Percentiles rank a stretch among this genome's conserved stretches.
Conservation (phyloP, 495 filamentous ascomycete genomes). For the Neurospora terricola region DNA sequence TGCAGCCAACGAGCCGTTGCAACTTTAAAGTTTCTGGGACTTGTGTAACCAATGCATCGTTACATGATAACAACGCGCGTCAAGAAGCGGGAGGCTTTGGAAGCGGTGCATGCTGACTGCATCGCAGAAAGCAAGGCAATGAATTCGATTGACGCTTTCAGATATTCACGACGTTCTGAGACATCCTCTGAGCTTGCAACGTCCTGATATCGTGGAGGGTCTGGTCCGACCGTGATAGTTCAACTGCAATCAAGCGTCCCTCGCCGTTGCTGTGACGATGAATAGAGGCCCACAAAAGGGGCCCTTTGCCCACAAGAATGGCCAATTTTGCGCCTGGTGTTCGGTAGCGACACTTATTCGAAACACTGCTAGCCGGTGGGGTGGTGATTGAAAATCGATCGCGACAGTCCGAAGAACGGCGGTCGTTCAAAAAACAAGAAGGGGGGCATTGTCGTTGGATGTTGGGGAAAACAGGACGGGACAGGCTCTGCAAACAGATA, state of each 20-base stretch:
- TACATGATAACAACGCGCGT: not conserved
- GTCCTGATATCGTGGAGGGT: too few relatives aligned
- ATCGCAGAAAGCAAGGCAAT: not conserved
- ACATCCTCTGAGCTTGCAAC: not conserved
- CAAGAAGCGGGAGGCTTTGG: not conserved
- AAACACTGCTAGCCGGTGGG: not conserved
- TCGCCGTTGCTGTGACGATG: not conserved
- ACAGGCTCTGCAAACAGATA: not conserved
- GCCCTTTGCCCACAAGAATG: not conserved
- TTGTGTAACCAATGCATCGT: not conserved
- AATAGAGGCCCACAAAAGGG: not conserved
- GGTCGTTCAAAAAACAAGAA: not conserved
- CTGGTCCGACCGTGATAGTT: not conserved
- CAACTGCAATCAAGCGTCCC: not conserved
- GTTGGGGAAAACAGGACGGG: not conserved
- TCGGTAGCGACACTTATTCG: not conserved
- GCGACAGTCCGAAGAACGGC: too few relatives aligned
- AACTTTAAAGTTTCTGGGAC: not conserved
- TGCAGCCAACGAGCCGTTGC: not conserved
- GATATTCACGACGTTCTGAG: not conserved
- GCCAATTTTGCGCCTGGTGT: not conserved
- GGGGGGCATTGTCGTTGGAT: not conserved
- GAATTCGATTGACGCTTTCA: not conserved
- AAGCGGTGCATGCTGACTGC: not conserved
- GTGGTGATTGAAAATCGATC: too few relatives aligned